phyloP scores from a whole-genome alignment of 768 basidiomycete species.

The Tephrocybe sp. region DNA sequence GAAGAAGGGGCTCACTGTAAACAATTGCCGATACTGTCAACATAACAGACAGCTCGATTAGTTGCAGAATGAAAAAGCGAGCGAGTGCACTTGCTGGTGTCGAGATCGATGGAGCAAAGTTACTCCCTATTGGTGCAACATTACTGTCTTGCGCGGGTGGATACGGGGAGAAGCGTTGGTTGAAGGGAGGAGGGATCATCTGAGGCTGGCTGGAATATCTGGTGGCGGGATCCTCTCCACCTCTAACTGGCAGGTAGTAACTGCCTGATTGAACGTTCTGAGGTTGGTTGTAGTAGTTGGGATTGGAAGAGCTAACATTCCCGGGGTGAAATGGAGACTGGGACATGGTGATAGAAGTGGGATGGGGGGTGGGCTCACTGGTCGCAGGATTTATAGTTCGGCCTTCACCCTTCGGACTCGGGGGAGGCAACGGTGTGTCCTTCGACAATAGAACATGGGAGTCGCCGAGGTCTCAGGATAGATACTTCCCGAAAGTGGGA shows the following conservation, averaged over 20 bases:
- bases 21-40: neutral
- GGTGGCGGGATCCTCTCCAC: no score
- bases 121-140: neutral
- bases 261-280: no score
- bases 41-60: neutral
- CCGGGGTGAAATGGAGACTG: neutral
- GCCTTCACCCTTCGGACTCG: neutral
- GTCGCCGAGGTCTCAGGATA: neutral
- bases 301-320: no score
- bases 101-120: neutral
- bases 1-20: neutral
- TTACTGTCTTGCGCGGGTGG: neutral
- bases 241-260: no score
- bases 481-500: neutral
- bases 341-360: neutral
- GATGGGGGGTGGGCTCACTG: neutral
- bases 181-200: no score
- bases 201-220: no score
- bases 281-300: no score
- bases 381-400: neutral
- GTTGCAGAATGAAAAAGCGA: no score
- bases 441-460: conserved; percentile 1
- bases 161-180: neutral
- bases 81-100: neutral
- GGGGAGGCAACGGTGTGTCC: neutral